Base-by-base conservation (phyloP, 352 stramenopile species). In the Phytophthora meadii region DNA sequence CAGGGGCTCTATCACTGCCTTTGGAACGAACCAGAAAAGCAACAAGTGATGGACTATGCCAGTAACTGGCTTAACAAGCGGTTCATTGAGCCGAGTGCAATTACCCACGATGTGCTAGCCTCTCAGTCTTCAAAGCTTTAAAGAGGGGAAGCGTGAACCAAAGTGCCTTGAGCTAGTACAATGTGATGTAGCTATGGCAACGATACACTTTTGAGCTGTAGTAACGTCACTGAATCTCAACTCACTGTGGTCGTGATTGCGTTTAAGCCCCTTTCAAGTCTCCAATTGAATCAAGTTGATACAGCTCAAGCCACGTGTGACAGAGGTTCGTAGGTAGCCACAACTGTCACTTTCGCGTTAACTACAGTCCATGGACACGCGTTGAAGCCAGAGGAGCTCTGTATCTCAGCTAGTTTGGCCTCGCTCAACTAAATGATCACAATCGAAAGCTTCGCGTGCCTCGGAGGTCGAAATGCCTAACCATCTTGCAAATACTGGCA, bases 1-100 rank as follows among this genome's bases (percentile, higher is more conserved):
- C 65, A 77, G 2, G 82, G 73, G 1, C 54, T 77, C 11, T 91
- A 73, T 52, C 82, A 93, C 25, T 72, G 73, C 28, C 61, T 91
- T 4, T 89, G 82, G 56, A 77, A 91, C 37, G 84, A 93, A 53
- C 76, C 76, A 1, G 79, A 91, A 49, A 76, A 78, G 14, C 74
- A 88, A 12, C 49, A 71, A 2, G 82, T 89, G n/a, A 57, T 89
- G 19, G 51, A 70, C 4, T 62, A 71, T 30, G 46, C 87, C 11
- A 57, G 51, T 41, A 45, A 60, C 30, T 93, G 84, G 84, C 70
- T 93, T 14, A 52, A 81, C 22, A 40, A 68, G 6, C 61, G 68
- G 11, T 65, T 72, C 39, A n/a, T 10, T 15, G 11, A 36, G 27
- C 30, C 24, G 12, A 41, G 17, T 10, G n/a, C 25, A 22, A 10